Conservation (phyloP, 2,329 filamentous ascomycete genomes). For the Sarocladium strictum region DNA sequence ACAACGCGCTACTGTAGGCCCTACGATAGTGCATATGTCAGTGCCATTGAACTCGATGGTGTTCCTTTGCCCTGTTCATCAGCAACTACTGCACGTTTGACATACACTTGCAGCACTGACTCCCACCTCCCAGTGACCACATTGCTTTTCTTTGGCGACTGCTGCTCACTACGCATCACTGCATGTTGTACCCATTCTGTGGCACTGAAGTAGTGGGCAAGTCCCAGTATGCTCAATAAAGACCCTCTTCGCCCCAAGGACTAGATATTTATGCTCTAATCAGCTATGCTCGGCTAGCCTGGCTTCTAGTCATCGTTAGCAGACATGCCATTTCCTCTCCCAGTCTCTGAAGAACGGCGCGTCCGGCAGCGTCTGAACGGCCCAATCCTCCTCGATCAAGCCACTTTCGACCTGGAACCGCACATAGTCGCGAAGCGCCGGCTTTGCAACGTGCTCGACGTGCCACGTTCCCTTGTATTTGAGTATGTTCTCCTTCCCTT, state of each 20-base stretch:
- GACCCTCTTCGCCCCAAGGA: too few species aligned
- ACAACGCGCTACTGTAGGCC: not conserved
- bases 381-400: conserved; percentile 55
- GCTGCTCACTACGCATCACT: too few species aligned
- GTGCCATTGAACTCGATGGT: too few species aligned
- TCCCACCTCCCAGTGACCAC: too few species aligned
- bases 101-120: too few species aligned
- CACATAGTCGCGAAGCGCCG: conserved; percentile 57
- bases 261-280: too few species aligned
- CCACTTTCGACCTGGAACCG: conserved; percentile 61
- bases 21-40: too few species aligned
- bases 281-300: not conserved
- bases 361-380: conserved; percentile 63
- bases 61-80: too few species aligned
- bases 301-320: not conserved
- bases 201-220: too few species aligned
- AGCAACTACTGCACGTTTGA: too few species aligned
- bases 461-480: conserved; percentile 81
- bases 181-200: too few species aligned
- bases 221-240: not conserved
- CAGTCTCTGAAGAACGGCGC: conserved; percentile 72
- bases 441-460: conserved; percentile 65
- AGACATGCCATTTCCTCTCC: conserved; percentile 31
- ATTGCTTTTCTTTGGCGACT: too few species aligned
- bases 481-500: conserved; percentile 62